phyloP scores from a whole-genome alignment of 2,329 filamentous ascomycete genomes.

The Pseudophaeomoniella oleicola region DNA sequence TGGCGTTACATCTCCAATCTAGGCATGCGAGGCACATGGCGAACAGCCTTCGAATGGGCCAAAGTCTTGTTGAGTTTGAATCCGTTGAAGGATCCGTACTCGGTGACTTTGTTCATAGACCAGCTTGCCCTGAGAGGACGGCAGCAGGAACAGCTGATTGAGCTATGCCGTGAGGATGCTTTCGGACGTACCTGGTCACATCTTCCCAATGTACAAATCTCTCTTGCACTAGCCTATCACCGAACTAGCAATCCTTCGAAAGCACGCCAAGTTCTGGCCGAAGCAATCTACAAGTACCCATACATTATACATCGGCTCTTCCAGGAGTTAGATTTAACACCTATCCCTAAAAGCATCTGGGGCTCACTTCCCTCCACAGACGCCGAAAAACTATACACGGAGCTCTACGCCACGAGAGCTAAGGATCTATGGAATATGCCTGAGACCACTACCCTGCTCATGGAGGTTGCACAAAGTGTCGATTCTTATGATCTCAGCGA shows the following conservation, averaged over 20 bases:
- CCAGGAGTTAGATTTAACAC: constrained; percentile 62
- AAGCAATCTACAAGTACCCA: constrained; percentile 59
- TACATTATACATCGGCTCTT: constrained; percentile 77
- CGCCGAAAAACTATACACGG: constrained; percentile 53
- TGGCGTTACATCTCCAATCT: constrained; percentile 82
- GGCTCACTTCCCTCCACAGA: constrained; percentile 53
- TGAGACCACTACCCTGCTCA: constrained; percentile 52
- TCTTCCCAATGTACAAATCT: constrained; percentile 61
- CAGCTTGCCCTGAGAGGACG: constrained; percentile 69
- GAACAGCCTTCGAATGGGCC: constrained; percentile 86
- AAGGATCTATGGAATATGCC: constrained; percentile 80
- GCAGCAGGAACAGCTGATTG: constrained; percentile 61
- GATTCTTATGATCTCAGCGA: constrained; percentile 27
- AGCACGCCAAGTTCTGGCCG: constrained; percentile 49
- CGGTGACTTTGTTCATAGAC: constrained; percentile 66
- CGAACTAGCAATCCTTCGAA: constrained; percentile 52
- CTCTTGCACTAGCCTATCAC: constrained; percentile 59
- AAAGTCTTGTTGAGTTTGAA: constrained; percentile 69
- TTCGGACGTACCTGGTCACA: constrained; percentile 36
- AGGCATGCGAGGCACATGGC: constrained; percentile 79
- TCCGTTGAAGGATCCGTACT: constrained; percentile 63
- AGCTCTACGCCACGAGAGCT: constrained; percentile 60
- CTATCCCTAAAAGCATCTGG: constrained; percentile 68
- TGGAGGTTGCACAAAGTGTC: constrained; percentile 50
- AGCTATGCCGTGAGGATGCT: constrained; percentile 42